Conservation (phyloP, 352 stramenopile species). For the Globisporangium cylindrosporum region DNA sequence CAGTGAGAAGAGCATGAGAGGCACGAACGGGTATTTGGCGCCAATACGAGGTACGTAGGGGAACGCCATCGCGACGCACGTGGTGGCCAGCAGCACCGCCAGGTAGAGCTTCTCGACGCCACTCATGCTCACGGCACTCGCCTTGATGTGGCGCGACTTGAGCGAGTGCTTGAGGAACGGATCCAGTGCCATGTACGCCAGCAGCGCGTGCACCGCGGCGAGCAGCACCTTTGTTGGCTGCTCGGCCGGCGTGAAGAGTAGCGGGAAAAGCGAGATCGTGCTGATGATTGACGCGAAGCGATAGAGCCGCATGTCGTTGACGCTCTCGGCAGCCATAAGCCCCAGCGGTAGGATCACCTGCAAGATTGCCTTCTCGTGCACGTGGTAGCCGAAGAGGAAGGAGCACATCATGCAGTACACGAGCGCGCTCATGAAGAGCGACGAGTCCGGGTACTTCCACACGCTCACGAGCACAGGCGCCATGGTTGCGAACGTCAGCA, state of each 20-base stretch:
- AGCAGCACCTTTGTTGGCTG: conserved; percentile 76
- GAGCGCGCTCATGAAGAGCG: conserved; percentile 74
- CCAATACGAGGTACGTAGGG: conserved; percentile 51
- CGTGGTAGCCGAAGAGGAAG: conserved; percentile 98
- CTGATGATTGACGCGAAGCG: conserved; percentile 64
- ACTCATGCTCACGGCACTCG: conserved; percentile 54
- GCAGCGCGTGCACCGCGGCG: conserved; percentile 48
- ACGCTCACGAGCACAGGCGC: conserved; percentile 68
- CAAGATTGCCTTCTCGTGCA: conserved; percentile 99
- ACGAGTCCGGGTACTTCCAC: conserved; percentile 76
- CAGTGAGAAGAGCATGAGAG: conserved; percentile 79
- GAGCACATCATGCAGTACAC: conserved; percentile 91
- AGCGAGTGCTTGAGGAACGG: conserved; percentile 69
- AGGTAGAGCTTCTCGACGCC: conserved; percentile 59
- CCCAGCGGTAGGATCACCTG: conserved; percentile 74
- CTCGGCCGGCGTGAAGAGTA: conserved; percentile 82
- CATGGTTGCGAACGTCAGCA: conserved; percentile 82
- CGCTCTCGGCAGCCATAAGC: conserved; percentile 70
- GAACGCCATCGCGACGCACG: conserved; percentile 43
- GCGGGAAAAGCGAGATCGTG: conserved; percentile 78
- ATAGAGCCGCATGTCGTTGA: conserved; percentile 82
- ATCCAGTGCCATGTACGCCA: conserved; percentile 62
- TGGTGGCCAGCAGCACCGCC: conserved; percentile 30
- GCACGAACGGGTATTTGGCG: conserved; percentile 61
- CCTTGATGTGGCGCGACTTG: conserved; percentile 66